These are phyloP conservation scores for Colletotrichum incanum DNA, from an alignment of 2,329 filamentous ascomycete genomes.

Conservation along the genomic window DNA sequence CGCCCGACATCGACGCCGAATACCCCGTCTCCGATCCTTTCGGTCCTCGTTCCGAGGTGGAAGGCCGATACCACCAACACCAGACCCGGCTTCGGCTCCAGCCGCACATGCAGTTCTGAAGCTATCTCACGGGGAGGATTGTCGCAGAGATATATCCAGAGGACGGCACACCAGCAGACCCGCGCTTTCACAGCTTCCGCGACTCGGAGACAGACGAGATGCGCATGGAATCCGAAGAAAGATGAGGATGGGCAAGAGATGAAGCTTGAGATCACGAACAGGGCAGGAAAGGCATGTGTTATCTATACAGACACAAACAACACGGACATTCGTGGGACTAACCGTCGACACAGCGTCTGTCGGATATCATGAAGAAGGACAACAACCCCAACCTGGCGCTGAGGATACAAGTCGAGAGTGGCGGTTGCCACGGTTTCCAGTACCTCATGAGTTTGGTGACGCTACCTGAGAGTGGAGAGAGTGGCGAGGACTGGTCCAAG, in stretches of 20 bases:
- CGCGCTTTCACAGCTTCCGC: slow-evolving; percentile 58
- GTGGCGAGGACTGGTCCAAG: slow-evolving; percentile 53
- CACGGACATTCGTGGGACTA: slow-evolving; percentile 21
- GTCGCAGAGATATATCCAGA: slow-evolving; percentile 1
- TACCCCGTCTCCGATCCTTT: slow-evolving; percentile 52
- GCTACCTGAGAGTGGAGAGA: slow-evolving; percentile 59
- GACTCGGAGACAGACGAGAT: slow-evolving; percentile 60
- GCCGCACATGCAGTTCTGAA: background rate
- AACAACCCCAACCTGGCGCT: slow-evolving; percentile 85
- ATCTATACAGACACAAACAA: background rate
- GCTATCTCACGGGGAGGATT: slow-evolving; percentile 1
- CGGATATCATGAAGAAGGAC: slow-evolving; percentile 81
- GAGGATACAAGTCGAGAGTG: slow-evolving; percentile 92
- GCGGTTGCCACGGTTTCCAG: slow-evolving; percentile 98
- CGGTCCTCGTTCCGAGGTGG: slow-evolving; percentile 51
- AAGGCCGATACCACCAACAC: slow-evolving; percentile 28
- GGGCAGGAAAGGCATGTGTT: slow-evolving; percentile 80
- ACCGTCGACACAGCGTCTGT: slow-evolving; percentile 72
- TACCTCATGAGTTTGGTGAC: slow-evolving; percentile 92
- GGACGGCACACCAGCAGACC: slow-evolving; percentile 7
- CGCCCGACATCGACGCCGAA: slow-evolving; percentile 49
- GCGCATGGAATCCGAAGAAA: slow-evolving; percentile 79
- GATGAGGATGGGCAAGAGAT: slow-evolving; percentile 91
- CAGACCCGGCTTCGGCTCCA: background rate
- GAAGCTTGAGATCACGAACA: slow-evolving; percentile 85